phyloP scores from a whole-genome alignment of 768 basidiomycete species.

The Pleurotus sapidus region DNA sequence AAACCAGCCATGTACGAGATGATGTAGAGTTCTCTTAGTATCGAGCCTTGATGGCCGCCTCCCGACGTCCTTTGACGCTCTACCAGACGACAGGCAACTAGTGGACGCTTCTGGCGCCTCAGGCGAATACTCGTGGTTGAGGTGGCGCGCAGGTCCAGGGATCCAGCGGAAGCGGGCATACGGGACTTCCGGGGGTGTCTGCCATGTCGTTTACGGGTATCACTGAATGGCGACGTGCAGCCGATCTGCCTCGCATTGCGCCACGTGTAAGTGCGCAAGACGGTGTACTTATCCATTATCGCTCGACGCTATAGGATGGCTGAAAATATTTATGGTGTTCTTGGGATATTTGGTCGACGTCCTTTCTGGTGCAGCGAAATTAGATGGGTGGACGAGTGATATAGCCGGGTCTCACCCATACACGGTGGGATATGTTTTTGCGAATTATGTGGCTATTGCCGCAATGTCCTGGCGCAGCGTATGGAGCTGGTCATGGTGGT shows the following conservation, averaged over 20 bases:
- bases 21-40: too few relatives aligned
- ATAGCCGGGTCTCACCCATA: neutral
- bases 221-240: neutral
- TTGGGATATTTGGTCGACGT: neutral
- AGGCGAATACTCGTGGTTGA: neutral
- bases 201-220: neutral
- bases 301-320: neutral
- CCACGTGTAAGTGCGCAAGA: neutral
- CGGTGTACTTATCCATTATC: neutral
- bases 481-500: neutral
- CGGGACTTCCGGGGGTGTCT: neutral
- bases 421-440: neutral
- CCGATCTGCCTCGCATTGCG: neutral
- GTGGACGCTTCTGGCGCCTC: neutral
- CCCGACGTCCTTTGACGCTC: neutral
- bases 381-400: neutral
- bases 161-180: neutral
- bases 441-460: neutral
- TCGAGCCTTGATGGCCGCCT: neutral
- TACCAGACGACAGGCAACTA: neutral
- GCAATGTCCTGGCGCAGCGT: neutral
- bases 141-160: neutral
- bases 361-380: neutral
- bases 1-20: too few relatives aligned
- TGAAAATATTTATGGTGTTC: neutral